Evolutionary conservation across 2,329 filamentous ascomycete genomes (phyloP).

Genomic region (Aspergillus intermedius): DNA sequence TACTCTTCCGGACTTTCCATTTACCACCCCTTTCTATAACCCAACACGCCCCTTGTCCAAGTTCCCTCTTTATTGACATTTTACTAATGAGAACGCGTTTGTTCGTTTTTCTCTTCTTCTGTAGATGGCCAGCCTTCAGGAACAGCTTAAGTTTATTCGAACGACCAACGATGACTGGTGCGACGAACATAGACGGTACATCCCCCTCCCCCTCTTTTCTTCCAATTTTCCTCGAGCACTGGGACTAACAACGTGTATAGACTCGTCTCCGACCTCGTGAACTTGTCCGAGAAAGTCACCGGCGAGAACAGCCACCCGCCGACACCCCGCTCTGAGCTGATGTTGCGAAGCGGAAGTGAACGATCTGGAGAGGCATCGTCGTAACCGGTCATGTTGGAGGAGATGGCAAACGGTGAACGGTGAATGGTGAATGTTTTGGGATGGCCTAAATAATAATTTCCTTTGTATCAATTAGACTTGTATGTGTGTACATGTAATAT

Average conservation of each 20-base stretch:
- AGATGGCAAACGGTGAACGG: background rate
- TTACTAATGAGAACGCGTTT: conserved; percentile 13
- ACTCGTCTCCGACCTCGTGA: conserved; percentile 33
- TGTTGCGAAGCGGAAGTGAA: background rate
- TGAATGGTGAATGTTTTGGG: background rate
- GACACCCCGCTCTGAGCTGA: conserved; percentile 21
- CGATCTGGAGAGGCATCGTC: conserved; percentile 9
- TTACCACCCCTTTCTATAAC: conserved; percentile 27
- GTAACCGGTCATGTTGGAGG: background rate
- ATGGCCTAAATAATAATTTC: conserved; percentile 1
- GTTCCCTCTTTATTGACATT: conserved; percentile 13
- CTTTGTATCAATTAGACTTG: conserved; percentile 16
- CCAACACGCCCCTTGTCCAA: conserved; percentile 5
- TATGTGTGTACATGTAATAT: conserved; percentile 12
- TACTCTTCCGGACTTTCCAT: conserved; percentile 24
- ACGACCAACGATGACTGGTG: conserved; percentile 40
- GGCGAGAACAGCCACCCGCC: conserved; percentile 24
- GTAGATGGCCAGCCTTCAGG: conserved; percentile 44
- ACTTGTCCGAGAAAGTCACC: conserved; percentile 26
- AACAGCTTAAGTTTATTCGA: conserved; percentile 42
- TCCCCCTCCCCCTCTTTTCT: background rate
- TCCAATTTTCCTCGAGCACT: conserved; percentile 1
- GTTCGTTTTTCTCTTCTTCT: conserved; percentile 8
- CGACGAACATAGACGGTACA: conserved; percentile 37
- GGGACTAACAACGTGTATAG: conserved; percentile 14